A percentile compares a stretch with the other conserved stretches of the same genome.
Evolutionary conservation across 441 rosid genomes (phyloP).

Genomic region (Pelargonium cotyledonis): DNA sequence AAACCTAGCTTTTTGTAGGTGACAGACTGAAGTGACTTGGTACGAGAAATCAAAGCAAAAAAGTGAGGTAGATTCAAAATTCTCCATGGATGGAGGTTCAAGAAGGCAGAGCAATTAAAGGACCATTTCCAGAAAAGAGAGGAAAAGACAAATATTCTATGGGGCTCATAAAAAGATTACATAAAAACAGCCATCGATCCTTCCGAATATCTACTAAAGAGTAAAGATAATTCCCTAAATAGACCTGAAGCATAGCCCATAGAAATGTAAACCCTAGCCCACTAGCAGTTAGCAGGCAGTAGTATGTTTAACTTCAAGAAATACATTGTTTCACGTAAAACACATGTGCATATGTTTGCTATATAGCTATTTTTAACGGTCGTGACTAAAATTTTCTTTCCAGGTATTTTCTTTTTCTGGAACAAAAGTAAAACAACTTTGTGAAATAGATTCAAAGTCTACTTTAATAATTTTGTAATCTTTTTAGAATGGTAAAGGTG

Average conservation of each 20-base stretch:
- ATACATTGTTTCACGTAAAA: not conserved
- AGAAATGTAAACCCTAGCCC: conserved; percentile 4
- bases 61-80: not conserved
- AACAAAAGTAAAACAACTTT: conserved; percentile 12
- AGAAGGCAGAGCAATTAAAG: not conserved
- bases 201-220: not conserved
- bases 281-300: conserved; percentile 2
- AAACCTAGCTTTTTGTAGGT: no score
- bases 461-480: conserved; percentile 19
- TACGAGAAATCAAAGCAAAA: no score
- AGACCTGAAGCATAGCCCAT: not conserved
- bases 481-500: conserved; percentile 69
- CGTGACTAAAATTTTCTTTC: conserved; percentile 7
- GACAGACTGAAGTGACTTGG: no score
- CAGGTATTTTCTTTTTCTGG: not conserved
- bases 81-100: not conserved
- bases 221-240: not conserved
- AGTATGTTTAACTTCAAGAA: not conserved
- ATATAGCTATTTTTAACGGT: not conserved
- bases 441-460: conserved; percentile 7
- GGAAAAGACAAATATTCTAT: not conserved
- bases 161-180: conserved; percentile 4
- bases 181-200: conserved; percentile 1
- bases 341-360: not conserved
- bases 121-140: not conserved